Evolutionary conservation across 805 yeast species (phyloP).

Genomic region (Spathaspora sp.): DNA sequence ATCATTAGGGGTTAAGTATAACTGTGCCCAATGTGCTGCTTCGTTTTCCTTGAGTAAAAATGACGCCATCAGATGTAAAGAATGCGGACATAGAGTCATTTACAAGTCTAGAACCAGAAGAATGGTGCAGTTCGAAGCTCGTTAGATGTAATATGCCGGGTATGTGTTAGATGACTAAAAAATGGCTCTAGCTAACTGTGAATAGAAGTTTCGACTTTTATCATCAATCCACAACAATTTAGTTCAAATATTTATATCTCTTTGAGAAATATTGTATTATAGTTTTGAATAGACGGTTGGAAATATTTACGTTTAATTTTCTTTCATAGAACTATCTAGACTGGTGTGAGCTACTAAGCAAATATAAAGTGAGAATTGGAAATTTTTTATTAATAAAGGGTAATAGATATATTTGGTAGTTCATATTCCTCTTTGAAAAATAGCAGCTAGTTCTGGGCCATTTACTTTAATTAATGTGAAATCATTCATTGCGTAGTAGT

Average conservation of each 20-base stretch:
- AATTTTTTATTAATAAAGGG: too few species aligned
- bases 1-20: constrained; percentile 83
- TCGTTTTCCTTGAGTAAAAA: constrained; percentile 82
- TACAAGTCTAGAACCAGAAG: constrained; percentile 97
- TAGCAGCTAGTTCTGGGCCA: too few species aligned
- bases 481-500: too few species aligned
- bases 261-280: constrained; percentile 3
- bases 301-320: not conserved
- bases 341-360: not conserved
- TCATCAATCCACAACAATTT: not conserved
- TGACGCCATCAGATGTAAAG: constrained; percentile 97
- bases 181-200: not conserved
- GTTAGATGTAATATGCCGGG: not conserved
- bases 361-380: too few species aligned
- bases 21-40: constrained; percentile 95
- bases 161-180: not conserved
- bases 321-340: not conserved
- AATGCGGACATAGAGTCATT: constrained; percentile 96
- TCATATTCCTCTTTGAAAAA: too few species aligned
- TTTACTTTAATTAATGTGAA: too few species aligned
- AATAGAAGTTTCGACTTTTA: not conserved
- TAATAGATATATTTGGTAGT: too few species aligned
- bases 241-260: not conserved
- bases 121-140: constrained; percentile 63
- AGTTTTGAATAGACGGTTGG: constrained; percentile 1